Evolutionary conservation across 257 asterid species (phyloP).

Genomic region (Rauvolfia tetraphylla): DNA sequence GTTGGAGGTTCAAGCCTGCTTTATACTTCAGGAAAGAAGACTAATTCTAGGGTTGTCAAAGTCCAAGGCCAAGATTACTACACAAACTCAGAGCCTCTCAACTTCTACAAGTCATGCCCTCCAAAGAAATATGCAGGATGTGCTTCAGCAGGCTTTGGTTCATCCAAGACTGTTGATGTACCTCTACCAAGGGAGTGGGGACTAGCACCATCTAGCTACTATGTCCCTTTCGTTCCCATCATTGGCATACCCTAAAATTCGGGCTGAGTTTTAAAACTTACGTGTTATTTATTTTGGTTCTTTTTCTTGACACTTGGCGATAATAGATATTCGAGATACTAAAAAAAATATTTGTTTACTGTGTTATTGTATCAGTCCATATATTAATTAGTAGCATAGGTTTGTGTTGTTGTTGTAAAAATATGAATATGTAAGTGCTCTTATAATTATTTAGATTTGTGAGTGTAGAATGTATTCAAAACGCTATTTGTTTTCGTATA

Average conservation of each 20-base stretch:
- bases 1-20: constrained; percentile 73
- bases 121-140: constrained; percentile 27
- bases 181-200: constrained; percentile 92
- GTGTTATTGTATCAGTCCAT: no score
- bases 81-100: constrained; percentile 48
- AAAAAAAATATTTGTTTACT: no score
- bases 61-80: constrained; percentile 31
- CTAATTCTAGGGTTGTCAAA: constrained; percentile 25
- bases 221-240: constrained; percentile 72
- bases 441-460: neutral
- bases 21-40: constrained; percentile 33
- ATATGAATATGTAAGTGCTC: neutral
- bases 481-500: no score
- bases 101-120: constrained; percentile 63
- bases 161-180: constrained; percentile 74
- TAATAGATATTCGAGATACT: neutral
- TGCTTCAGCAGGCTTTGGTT: constrained; percentile 43
- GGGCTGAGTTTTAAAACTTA: no score
- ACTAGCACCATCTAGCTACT: constrained; percentile 75
- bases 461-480: neutral
- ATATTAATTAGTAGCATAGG: neutral
- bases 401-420: no score
- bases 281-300: no score
- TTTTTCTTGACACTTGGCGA: no score
- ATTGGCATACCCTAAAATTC: constrained; percentile 72